Percentiles rank a stretch among this genome's conserved stretches.
These are phyloP conservation scores for Thielaviopsis musarum DNA, from an alignment of 2,329 filamentous ascomycete species.

Conservation along the genomic window DNA sequence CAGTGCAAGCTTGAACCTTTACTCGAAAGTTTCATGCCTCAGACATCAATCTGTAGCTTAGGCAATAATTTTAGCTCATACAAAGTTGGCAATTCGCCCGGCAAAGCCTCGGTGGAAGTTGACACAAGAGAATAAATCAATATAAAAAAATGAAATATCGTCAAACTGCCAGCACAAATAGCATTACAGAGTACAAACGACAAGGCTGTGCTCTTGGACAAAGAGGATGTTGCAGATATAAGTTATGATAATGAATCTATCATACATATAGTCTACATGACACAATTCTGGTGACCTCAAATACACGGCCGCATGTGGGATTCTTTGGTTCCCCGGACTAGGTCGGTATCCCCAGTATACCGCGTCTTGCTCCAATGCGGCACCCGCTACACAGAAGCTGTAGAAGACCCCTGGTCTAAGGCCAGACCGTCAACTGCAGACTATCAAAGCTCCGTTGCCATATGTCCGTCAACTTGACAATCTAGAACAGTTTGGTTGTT, in stretches of 20 bases:
- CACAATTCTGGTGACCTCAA: not conserved
- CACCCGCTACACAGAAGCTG: not conserved
- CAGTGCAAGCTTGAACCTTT: too few relatives aligned
- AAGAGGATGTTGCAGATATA: too few relatives aligned
- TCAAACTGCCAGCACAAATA: too few relatives aligned
- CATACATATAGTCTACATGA: too few relatives aligned
- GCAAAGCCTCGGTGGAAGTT: not conserved
- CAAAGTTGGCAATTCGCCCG: not conserved
- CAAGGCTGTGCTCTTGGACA: too few relatives aligned
- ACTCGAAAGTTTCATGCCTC: not conserved
- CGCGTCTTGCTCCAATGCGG: not conserved
- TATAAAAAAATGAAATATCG: not conserved
- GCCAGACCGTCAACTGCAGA: not conserved
- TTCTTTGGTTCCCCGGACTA: not conserved
- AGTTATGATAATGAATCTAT: not conserved
- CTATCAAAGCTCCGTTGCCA: not conserved
- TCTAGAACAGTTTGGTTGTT: not conserved
- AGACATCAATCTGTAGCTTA: not conserved
- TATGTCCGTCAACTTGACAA: not conserved
- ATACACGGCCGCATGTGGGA: not conserved
- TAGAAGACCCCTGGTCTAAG: not conserved
- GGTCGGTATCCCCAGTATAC: not conserved
- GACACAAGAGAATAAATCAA: not conserved
- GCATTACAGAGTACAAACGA: too few relatives aligned
- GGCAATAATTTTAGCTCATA: not conserved